Percentiles rank a stretch among this genome's conserved stretches.
Conservation (phyloP, 805 yeast genomes). For the Wickerhamomyces canadensis region DNA sequence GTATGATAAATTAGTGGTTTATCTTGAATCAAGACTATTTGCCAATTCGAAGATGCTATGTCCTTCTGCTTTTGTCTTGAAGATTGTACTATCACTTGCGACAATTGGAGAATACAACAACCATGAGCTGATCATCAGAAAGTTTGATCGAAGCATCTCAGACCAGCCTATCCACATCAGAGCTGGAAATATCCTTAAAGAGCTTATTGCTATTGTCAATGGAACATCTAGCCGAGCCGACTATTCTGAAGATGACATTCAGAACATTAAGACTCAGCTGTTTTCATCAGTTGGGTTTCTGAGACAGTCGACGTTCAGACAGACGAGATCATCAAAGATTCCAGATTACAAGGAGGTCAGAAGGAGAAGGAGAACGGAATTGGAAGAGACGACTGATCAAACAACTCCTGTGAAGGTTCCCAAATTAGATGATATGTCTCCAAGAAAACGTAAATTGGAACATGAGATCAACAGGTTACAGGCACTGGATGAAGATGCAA, state of each 20-base stretch:
- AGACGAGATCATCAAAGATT: conserved; percentile 9
- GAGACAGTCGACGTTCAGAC: background rate
- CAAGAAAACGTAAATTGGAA: conserved; percentile 17
- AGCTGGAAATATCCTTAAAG: conserved; percentile 26
- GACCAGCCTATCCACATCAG: conserved; percentile 28
- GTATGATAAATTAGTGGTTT: conserved; percentile 31
- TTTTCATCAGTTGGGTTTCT: conserved; percentile 11
- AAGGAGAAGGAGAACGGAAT: background rate
- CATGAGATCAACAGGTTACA: conserved; percentile 3
- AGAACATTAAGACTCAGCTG: conserved; percentile 8
- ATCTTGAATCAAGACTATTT: conserved; percentile 26
- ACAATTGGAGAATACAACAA: conserved; percentile 26
- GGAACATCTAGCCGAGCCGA: background rate
- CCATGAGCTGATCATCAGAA: conserved; percentile 20
- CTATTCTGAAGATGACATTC: conserved; percentile 9
- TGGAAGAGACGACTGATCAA: too few relatives aligned
- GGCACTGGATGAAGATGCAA: background rate
- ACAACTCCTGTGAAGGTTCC: too few relatives aligned
- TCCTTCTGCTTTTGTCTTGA: conserved; percentile 30
- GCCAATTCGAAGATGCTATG: conserved; percentile 20
- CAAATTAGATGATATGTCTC: conserved; percentile 12
- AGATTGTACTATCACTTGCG: conserved; percentile 31
- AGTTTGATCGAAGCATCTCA: conserved; percentile 20
- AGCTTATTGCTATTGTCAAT: conserved; percentile 12
- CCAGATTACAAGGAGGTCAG: conserved; percentile 11